phyloP scores from a whole-genome alignment of 345 rosid species.

The Eucalyptus caleyi region DNA sequence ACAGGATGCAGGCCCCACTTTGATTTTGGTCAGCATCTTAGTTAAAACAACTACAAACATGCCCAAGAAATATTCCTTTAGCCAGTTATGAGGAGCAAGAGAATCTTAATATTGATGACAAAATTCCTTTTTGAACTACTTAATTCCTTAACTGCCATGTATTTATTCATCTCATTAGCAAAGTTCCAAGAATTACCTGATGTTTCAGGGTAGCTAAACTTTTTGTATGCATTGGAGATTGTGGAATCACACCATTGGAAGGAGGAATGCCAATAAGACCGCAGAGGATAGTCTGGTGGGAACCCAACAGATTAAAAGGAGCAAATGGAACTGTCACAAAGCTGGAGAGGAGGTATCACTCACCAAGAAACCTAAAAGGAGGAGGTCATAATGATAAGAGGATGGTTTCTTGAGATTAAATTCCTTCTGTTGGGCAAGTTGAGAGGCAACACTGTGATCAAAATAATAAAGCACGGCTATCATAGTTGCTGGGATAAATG shows the following conservation, averaged over 20 bases:
- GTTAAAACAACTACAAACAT: background rate
- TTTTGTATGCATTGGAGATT: constrained; percentile 98
- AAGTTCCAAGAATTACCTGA: constrained; percentile 38
- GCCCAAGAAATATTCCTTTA: background rate
- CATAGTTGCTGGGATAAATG: constrained; percentile 62
- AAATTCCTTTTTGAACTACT: background rate
- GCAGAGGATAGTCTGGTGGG: constrained; percentile 57
- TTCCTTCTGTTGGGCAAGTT: constrained; percentile 53
- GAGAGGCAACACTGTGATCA: constrained; percentile 62
- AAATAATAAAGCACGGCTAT: constrained; percentile 59
- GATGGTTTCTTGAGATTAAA: constrained; percentile 58
- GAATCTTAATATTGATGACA: background rate
- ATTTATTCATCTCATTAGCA: background rate
- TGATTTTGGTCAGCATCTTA: background rate
- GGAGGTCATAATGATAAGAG: constrained; percentile 53
- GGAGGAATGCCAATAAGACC: constrained; percentile 97
- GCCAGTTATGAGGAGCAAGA: background rate
- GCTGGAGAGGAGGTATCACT: background rate
- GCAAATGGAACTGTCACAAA: background rate
- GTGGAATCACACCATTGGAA: constrained; percentile 95
- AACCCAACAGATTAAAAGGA: background rate
- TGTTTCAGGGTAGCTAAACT: constrained; percentile 88
- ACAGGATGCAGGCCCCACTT: background rate
- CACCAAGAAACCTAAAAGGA: constrained; percentile 48
- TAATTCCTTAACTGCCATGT: background rate